These are phyloP conservation scores for Osmanthus fragrans DNA, from an alignment of 257 asterid genomes.

Conservation along the genomic window DNA sequence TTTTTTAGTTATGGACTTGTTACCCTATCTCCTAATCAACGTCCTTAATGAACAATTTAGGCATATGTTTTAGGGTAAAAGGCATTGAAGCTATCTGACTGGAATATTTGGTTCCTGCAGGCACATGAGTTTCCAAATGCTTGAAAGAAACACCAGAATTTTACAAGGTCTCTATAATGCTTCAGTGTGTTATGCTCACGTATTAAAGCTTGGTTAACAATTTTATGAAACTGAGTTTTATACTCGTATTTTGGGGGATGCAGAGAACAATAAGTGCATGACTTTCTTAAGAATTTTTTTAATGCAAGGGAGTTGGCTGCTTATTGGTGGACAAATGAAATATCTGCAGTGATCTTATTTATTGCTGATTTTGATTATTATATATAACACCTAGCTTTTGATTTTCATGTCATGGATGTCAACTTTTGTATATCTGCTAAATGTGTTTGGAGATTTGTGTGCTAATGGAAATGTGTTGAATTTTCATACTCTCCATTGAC, in stretches of 20 bases:
- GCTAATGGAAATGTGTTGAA: neutral
- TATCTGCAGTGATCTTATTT: neutral
- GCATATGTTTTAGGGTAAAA: slow-evolving; percentile 32
- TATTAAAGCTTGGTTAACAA: slow-evolving; percentile 26
- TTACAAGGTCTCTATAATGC: slow-evolving; percentile 67
- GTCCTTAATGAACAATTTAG: slow-evolving; percentile 21
- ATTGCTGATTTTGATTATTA: neutral
- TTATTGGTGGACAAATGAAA: neutral
- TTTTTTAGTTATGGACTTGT: slow-evolving; percentile 13
- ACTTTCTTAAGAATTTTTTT: neutral
- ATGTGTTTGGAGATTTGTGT: neutral
- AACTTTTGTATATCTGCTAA: neutral
- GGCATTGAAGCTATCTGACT: slow-evolving; percentile 66
- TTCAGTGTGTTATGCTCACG: slow-evolving; percentile 39
- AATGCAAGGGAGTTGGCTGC: neutral
- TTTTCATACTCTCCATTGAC: neutral
- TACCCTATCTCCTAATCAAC: slow-evolving; percentile 21
- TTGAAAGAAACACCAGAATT: slow-evolving; percentile 69
- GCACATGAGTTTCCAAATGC: slow-evolving; percentile 95
- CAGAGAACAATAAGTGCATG: slow-evolving; percentile 7
- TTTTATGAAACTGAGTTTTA: slow-evolving; percentile 29
- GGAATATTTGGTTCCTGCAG: slow-evolving; percentile 95
- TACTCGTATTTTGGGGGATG: slow-evolving; percentile 17
- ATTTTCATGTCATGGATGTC: neutral
- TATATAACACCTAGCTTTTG: neutral